phyloP scores from a whole-genome alignment of 129 eudicot species.

The sunflower (Helianthus annuus) region HanXRQr2.0-SUNRISE NC_035440.2:6810339-6810838 shows the following conservation, averaged over 20 bases:
- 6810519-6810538: conserved; percentile 95
- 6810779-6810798: no score
- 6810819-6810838: no score
- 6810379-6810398: no score
- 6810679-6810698: background rate
- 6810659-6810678: background rate
- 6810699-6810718: background rate
- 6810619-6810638: no score
- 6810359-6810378: no score
- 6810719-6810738: background rate
- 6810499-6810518: conserved; percentile 98
- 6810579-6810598: conserved; percentile 75
- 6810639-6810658: no score
- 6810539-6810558: conserved; percentile 93
- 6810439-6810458: conserved; percentile 97
- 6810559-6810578: conserved; percentile 91
- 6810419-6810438: conserved; percentile 33
- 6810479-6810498: conserved; percentile 92
- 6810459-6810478: conserved; percentile 96
- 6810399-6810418: no score
- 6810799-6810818: no score
- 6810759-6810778: no score
- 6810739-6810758: no score
- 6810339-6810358: no score
- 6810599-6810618: background rate